phyloP scores from a whole-genome alignment of 73 alveolate genomes.

The Blepharisma japonicum region DNA sequence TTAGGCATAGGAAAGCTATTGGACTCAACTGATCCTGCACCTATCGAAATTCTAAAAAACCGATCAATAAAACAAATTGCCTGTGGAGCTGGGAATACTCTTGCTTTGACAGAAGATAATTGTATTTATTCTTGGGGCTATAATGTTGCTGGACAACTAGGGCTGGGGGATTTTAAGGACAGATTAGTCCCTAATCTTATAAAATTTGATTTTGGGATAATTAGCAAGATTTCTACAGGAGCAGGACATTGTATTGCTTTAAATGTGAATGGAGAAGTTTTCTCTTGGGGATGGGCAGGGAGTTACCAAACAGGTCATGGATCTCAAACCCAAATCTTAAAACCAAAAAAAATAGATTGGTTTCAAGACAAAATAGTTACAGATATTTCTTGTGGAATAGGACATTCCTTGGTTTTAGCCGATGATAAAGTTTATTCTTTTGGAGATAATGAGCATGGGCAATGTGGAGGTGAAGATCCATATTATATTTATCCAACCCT shows the following conservation, averaged over 20 bases:
- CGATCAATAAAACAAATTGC: slow-evolving; percentile 49
- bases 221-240: slow-evolving; percentile 68
- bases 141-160: slow-evolving; percentile 89
- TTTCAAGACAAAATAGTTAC: not conserved
- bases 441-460: slow-evolving; percentile 26
- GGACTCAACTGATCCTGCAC: not conserved
- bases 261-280: slow-evolving; percentile 63
- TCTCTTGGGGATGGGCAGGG: slow-evolving; percentile 82
- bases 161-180: slow-evolving; percentile 76
- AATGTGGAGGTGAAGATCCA: not conserved
- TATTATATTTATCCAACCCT: not conserved
- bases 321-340: slow-evolving; percentile 15
- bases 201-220: slow-evolving; percentile 35
- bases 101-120: slow-evolving; percentile 75
- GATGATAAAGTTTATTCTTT: not conserved
- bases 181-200: slow-evolving; percentile 58
- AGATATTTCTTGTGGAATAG: slow-evolving; percentile 16
- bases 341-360: not conserved
- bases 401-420: not conserved
- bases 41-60: not conserved
- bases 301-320: slow-evolving; percentile 86
- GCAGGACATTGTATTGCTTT: slow-evolving; percentile 61
- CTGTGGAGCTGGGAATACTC: slow-evolving; percentile 82
- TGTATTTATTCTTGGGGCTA: slow-evolving; percentile 82
- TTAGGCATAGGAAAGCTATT: not conserved